Percentiles rank a stretch among this genome's conserved stretches.
Conservation (phyloP, 2,329 filamentous ascomycete genomes). For the Aureobasidium melanogenum region DNA sequence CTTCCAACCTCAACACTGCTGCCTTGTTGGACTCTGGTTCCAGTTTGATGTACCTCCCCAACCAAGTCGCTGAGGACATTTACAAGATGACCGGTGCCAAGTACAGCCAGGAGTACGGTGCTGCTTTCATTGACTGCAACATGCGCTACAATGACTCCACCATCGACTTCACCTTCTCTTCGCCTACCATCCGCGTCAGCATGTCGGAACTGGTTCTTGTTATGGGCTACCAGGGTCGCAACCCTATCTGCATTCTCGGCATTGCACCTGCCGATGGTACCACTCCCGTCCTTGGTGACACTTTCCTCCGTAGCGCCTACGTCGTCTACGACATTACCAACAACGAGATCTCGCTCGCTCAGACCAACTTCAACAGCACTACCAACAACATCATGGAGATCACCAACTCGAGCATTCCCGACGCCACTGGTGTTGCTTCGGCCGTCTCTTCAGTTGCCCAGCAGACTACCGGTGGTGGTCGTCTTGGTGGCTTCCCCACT, state of each 20-base stretch:
- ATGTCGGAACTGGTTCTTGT: slow-evolving; percentile 49
- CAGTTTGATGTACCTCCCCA: slow-evolving; percentile 62
- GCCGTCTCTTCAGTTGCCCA: slow-evolving; percentile 41
- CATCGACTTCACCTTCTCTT: slow-evolving; percentile 50
- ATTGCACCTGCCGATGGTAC: slow-evolving; percentile 43
- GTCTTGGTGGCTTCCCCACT: slow-evolving; percentile 21
- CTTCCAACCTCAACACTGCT: slow-evolving; percentile 34
- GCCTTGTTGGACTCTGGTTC: slow-evolving; percentile 68
- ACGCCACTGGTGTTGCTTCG: slow-evolving; percentile 42
- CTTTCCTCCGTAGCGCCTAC: slow-evolving; percentile 54
- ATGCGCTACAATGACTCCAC: slow-evolving; percentile 40
- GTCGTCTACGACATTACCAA: slow-evolving; percentile 53
- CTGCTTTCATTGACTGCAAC: slow-evolving; percentile 46
- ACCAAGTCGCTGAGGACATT: slow-evolving; percentile 43
- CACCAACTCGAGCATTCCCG: slow-evolving; percentile 40
- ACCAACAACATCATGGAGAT: slow-evolving; percentile 47
- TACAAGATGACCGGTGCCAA: slow-evolving; percentile 33
- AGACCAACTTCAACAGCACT: slow-evolving; percentile 52
- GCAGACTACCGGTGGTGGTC: slow-evolving; percentile 33
- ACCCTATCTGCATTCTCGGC: slow-evolving; percentile 38
- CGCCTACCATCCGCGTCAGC: slow-evolving; percentile 45
- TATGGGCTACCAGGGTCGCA: slow-evolving; percentile 32
- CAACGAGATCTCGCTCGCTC: slow-evolving; percentile 53
- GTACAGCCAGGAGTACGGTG: slow-evolving; percentile 33
- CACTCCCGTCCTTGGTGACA: slow-evolving; percentile 49